Conservation (phyloP, 805 yeast species). For the Saccharomycopsis capsularis region DNA sequence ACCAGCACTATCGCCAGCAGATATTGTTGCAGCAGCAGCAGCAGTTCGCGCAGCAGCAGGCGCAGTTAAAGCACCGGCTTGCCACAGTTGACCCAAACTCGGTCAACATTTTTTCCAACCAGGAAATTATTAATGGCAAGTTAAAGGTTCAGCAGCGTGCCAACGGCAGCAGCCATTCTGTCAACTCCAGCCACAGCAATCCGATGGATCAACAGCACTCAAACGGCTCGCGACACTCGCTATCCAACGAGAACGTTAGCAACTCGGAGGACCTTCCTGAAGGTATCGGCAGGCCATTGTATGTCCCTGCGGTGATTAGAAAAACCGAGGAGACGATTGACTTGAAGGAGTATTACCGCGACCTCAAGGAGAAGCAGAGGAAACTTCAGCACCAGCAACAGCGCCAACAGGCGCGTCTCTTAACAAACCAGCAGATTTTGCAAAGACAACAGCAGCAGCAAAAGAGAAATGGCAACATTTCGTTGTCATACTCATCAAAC, state of each 20-base stretch:
- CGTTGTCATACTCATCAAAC: background rate
- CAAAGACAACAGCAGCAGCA: slow-evolving; percentile 2
- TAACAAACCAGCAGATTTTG: background rate
- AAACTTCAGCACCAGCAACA: slow-evolving; percentile 11
- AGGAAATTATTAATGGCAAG: slow-evolving; percentile 11
- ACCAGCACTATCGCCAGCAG: background rate
- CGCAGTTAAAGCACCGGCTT: background rate
- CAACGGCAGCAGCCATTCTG: background rate
- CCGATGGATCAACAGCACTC: background rate
- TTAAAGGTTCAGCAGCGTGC: background rate
- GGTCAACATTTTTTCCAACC: slow-evolving; percentile 16
- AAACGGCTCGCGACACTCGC: background rate
- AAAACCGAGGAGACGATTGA: slow-evolving; percentile 19
- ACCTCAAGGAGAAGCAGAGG: slow-evolving; percentile 13
- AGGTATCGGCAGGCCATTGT: slow-evolving; percentile 42
- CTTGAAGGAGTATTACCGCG: slow-evolving; percentile 14
- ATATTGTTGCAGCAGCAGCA: background rate
- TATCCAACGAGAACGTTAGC: background rate
- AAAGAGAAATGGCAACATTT: background rate
- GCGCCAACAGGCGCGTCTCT: slow-evolving; percentile 4
- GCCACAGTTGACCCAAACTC: slow-evolving; percentile 4
- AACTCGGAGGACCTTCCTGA: slow-evolving; percentile 17
- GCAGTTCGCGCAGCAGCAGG: background rate
- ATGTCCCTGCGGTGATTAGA: slow-evolving; percentile 52
- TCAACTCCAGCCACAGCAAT: background rate